Conservation (phyloP, 768 basidiomycete species). For the Phylloporus sp. region DNA sequence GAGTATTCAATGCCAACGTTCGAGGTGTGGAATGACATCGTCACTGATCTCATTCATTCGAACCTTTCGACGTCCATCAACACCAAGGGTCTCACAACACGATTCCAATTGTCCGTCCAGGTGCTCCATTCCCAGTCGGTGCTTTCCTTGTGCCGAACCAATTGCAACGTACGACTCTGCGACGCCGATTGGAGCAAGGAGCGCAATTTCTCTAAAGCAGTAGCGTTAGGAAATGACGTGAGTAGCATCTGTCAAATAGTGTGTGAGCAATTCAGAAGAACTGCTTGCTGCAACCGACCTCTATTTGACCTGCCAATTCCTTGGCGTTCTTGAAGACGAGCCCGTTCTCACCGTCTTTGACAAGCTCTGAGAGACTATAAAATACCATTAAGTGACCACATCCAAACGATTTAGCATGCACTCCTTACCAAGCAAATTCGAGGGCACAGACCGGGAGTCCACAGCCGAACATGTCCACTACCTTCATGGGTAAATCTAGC, state of each 20-base stretch:
- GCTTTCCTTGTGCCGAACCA: constrained; percentile 17
- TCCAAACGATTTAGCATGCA: neutral
- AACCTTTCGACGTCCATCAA: constrained; percentile 28
- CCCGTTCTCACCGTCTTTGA: constrained; percentile 81
- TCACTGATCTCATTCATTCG: constrained; percentile 8
- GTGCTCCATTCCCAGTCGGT: constrained; percentile 56
- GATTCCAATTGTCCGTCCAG: constrained; percentile 87
- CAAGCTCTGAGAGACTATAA: constrained; percentile 76
- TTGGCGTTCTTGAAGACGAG: constrained; percentile 62
- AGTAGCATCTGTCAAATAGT: constrained; percentile 46
- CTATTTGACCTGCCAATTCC: constrained; percentile 68
- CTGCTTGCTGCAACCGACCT: constrained; percentile 29
- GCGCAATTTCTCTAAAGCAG: constrained; percentile 47
- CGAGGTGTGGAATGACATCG: neutral
- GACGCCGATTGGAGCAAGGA: constrained; percentile 41
- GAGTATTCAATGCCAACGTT: too few relatives aligned
- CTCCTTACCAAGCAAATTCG: constrained; percentile 73
- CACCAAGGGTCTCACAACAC: constrained; percentile 56
- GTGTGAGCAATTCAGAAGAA: neutral
- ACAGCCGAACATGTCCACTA: constrained; percentile 99
- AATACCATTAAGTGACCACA: constrained; percentile 3
- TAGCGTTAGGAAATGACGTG: constrained; percentile 53
- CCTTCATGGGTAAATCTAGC: constrained; percentile 96
- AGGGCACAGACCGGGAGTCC: constrained; percentile 90
- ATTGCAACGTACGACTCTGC: constrained; percentile 20